Evolutionary conservation across 73 alveolate genomes (phyloP).

Genomic region (Paramecium pentaurelia): DNA sequence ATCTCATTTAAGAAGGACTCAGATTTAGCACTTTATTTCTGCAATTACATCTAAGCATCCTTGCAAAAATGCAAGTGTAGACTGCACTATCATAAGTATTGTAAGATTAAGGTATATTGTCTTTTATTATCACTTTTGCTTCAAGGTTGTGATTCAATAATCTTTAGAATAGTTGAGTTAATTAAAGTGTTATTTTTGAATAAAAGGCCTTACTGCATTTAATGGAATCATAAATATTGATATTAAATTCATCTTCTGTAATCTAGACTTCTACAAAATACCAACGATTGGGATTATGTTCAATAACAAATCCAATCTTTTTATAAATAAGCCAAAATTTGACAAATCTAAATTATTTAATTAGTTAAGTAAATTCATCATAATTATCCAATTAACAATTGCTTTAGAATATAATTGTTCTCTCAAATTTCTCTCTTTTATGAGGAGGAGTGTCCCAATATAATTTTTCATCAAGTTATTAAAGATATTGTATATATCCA

Average conservation of each 20-base stretch:
- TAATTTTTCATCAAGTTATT: neutral
- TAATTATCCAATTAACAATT: neutral
- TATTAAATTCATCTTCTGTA: neutral
- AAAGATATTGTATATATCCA: neutral
- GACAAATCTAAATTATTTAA: neutral
- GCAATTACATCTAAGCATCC: conserved; percentile 7
- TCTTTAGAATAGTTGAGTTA: neutral
- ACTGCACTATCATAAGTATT: neutral
- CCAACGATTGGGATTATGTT: neutral
- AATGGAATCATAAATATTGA: neutral
- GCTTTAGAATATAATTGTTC: neutral
- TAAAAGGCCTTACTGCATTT: neutral
- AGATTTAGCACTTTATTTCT: neutral
- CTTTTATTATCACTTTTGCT: neutral
- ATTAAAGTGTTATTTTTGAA: neutral
- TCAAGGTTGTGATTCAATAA: neutral
- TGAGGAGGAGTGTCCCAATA: conserved; percentile 17
- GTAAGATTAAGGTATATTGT: neutral
- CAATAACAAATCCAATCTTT: neutral
- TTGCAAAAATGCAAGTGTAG: neutral
- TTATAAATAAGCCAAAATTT: neutral
- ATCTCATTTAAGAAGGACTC: neutral
- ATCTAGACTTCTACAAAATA: neutral
- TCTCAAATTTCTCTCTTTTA: neutral
- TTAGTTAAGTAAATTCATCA: neutral